These are phyloP conservation scores for Syzygium aqueum DNA, from an alignment of 345 rosid species.

Conservation along the genomic window DNA sequence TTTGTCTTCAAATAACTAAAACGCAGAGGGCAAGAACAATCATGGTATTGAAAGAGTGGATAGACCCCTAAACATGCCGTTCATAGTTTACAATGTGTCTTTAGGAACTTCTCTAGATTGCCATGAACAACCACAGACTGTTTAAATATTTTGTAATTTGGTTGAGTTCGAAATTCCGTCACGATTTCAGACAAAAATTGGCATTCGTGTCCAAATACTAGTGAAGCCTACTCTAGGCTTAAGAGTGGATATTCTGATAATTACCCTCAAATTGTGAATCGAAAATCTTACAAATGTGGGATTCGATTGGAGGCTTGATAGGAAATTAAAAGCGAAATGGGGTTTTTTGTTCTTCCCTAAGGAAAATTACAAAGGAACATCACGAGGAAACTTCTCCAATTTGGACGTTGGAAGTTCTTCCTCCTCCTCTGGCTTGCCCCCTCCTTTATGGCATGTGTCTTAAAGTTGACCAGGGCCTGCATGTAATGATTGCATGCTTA, in stretches of 20 bases:
- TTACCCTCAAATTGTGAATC: too few species aligned
- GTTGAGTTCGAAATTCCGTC: too few species aligned
- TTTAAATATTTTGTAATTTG: too few species aligned
- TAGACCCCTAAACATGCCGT: neutral
- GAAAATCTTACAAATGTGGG: neutral
- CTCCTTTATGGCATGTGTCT: neutral
- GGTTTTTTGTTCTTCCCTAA: neutral
- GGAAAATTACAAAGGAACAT: too few species aligned
- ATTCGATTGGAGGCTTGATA: neutral
- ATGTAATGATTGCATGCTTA: neutral
- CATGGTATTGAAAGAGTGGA: neutral
- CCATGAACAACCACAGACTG: too few species aligned
- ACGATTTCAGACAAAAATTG: too few species aligned
- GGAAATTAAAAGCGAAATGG: neutral
- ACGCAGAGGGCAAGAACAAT: neutral
- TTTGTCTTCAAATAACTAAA: slow-evolving; percentile 19
- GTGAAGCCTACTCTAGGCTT: neutral
- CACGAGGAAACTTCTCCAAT: too few species aligned
- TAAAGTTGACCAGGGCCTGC: neutral
- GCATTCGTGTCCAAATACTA: too few species aligned
- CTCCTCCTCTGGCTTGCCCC: neutral
- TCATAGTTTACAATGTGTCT: neutral
- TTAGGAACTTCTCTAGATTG: too few species aligned
- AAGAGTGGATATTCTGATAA: neutral
- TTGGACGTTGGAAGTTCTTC: too few species aligned